A percentile compares a stretch with the other conserved stretches of the same genome.
Evolutionary conservation across 2,329 filamentous ascomycete species (phyloP).

Genomic region (Ophiobolus disseminans): DNA sequence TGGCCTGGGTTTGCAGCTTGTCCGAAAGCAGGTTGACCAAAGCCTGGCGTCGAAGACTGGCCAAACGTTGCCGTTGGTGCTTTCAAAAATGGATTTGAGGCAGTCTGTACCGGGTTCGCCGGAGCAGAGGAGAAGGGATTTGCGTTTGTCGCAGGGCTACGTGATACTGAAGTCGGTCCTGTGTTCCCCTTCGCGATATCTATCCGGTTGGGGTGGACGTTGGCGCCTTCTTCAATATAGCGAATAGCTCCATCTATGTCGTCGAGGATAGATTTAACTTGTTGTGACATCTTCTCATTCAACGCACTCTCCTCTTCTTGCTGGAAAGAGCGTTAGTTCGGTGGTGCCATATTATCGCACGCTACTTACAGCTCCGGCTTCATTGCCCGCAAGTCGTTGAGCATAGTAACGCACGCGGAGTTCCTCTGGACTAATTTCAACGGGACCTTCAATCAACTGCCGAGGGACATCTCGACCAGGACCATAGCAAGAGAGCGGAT

Average conservation of each 20-base stretch:
- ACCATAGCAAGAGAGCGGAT: constrained; percentile 86
- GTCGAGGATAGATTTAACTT: constrained; percentile 73
- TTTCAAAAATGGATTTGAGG: constrained; percentile 48
- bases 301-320: constrained; percentile 67
- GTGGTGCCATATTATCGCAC: neutral
- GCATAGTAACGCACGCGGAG: constrained; percentile 76
- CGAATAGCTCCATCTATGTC: constrained; percentile 71
- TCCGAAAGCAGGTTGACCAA: constrained; percentile 48
- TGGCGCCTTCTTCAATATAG: constrained; percentile 46
- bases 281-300: constrained; percentile 68
- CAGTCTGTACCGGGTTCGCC: constrained; percentile 23
- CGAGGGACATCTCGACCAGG: constrained; percentile 78
- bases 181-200: constrained; percentile 39
- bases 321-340: constrained; percentile 51
- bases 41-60: constrained; percentile 43
- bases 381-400: constrained; percentile 66
- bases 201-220: constrained; percentile 44
- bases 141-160: constrained; percentile 9
- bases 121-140: constrained; percentile 38
- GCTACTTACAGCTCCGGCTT: constrained; percentile 58
- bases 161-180: constrained; percentile 10
- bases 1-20: constrained; percentile 42
- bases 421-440: constrained; percentile 91
- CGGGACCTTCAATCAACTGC: constrained; percentile 81
- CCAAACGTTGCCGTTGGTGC: constrained; percentile 43